Base-by-base conservation (phyloP, 164 flowering plant species). In the Magnolia sinica region DNA sequence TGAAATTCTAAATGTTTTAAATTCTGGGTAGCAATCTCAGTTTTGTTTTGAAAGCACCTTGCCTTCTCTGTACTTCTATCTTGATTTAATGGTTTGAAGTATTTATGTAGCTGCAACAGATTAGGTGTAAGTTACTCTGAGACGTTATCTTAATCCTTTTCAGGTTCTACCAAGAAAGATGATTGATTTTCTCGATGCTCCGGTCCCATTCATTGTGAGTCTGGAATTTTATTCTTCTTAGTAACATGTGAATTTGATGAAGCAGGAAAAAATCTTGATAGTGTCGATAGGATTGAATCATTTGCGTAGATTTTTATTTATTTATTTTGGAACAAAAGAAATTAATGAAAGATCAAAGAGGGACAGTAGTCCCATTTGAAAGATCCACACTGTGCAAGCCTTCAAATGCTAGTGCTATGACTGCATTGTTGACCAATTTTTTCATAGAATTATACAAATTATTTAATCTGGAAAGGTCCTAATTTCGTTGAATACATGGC, bases 181-280 rank as follows among this genome's bases (percentile, higher is more conserved):
- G 99, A 79, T 89, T 55, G 99, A 93, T 74, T 93, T 96, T 88
- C 92, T 96, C 75, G 99, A 96, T 80, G 99, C 99, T 49, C 99
- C 99, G 45, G 98, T 96, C 76, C 99, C 99, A 19, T 93, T 84
- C 76, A 84, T 96, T 83, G 99, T 96, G 84, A 90, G 99, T 88
- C 80, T 64, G 68, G 20, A 16, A 14, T 24, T 74, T 24, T 19
- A 73, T 73, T 45, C 50, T 52, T 74, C 68, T 50, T 9, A 20
- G 22, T 65, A 16, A 31, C 64, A 8, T 50, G 55, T 1, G 5
- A 23, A 8, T 22, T 72, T 72, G 45, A 55, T 13, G 50, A 61
- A 55, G 8, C 22, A 27, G 11, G 16, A 14, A 8, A 68, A 14
- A 24, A 29, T 37, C 69, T 24, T 66, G 24, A 22, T 66, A 66